Percentiles rank a stretch among this genome's conserved stretches.
phyloP scores from a whole-genome alignment of 768 basidiomycete species.

The Asterophora parasitica region DNA sequence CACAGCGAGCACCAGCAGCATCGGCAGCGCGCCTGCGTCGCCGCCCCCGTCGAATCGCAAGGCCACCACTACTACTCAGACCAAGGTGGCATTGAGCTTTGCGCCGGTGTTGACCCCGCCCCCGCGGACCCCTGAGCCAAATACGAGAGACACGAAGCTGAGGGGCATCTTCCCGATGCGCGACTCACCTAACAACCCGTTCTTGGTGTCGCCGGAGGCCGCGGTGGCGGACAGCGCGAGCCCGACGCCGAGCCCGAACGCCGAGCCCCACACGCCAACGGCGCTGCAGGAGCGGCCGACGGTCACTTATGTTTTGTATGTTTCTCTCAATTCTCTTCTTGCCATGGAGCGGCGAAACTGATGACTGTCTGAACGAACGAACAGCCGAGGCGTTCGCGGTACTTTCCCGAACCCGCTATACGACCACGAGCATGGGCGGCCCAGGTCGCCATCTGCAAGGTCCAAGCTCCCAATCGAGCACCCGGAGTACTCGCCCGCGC shows the following conservation, averaged over 20 bases:
- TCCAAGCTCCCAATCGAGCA: slow-evolving; percentile 56
- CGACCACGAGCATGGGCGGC: slow-evolving; percentile 36
- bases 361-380: slow-evolving; percentile 3
- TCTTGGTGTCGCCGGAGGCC: slow-evolving; percentile 34
- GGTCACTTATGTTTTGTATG: slow-evolving; percentile 72
- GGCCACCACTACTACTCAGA: slow-evolving; percentile 15
- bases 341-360: too few relatives aligned
- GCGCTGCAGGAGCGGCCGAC: slow-evolving; percentile 49
- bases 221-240: slow-evolving; percentile 28
- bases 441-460: slow-evolving; percentile 39
- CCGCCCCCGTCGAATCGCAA: slow-evolving; percentile 64
- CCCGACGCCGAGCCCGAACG: slow-evolving; percentile 26
- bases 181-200: slow-evolving; percentile 71
- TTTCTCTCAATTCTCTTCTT: slow-evolving; percentile 14
- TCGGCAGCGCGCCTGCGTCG: slow-evolving; percentile 42
- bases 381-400: slow-evolving; percentile 64
- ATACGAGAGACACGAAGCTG: slow-evolving; percentile 11
- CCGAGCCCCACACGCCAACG: slow-evolving; percentile 25
- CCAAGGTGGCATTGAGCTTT: slow-evolving; percentile 7
- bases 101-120: slow-evolving; percentile 25
- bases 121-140: slow-evolving; percentile 33
- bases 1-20: slow-evolving; percentile 16
- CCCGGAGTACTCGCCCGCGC: slow-evolving; percentile 59
- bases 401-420: slow-evolving; percentile 62
- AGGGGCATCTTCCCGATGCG: slow-evolving; percentile 29